Percentiles rank a stretch among this genome's conserved stretches.
These are phyloP conservation scores for Xylariomycetidae sp. DNA, from an alignment of 2,329 filamentous ascomycete species.

Conservation along the genomic window DNA sequence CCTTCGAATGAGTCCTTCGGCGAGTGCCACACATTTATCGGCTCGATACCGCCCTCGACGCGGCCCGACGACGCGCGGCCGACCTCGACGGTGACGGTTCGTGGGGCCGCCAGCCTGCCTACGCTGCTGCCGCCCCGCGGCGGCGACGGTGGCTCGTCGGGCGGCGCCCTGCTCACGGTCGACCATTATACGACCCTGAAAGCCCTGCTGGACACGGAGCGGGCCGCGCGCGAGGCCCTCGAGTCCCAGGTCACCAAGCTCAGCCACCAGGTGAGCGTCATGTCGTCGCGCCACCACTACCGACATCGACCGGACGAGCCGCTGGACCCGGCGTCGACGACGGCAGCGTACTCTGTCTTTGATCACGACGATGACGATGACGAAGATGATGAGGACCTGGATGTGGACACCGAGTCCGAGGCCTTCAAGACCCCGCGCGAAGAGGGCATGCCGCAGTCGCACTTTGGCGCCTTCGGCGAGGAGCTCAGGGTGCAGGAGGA, in stretches of 20 bases:
- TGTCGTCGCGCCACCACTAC: too few relatives aligned
- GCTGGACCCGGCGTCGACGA: constrained; percentile 28
- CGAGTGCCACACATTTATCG: constrained; percentile 40
- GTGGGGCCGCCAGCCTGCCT: constrained; percentile 42
- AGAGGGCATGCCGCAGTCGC: constrained; percentile 31
- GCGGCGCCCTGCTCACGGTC: constrained; percentile 37
- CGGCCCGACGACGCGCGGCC: constrained; percentile 29
- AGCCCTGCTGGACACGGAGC: constrained; percentile 52
- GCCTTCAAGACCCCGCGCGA: constrained; percentile 49
- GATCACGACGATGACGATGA: constrained; percentile 39
- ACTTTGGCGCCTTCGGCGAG: constrained; percentile 40
- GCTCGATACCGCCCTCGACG: constrained; percentile 30
- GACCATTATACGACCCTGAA: constrained; percentile 48
- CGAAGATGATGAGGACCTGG: constrained; percentile 16
- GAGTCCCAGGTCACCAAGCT: constrained; percentile 53
- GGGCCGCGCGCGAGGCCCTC: constrained; percentile 48
- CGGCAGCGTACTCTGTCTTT: constrained; percentile 35
- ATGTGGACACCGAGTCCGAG: constrained; percentile 35
- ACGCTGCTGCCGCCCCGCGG: constrained; percentile 22
- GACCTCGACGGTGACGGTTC: constrained; percentile 42
- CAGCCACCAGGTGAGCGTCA: constrained; percentile 42
- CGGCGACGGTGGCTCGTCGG: constrained; percentile 42
- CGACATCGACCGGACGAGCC: constrained; percentile 33
- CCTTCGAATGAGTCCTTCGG: constrained; percentile 43
- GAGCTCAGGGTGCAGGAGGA: constrained; percentile 35